These are phyloP conservation scores for Trypanosoma platydactyli DNA, from an alignment of 208 protist genomes.

Conservation along the genomic window DNA sequence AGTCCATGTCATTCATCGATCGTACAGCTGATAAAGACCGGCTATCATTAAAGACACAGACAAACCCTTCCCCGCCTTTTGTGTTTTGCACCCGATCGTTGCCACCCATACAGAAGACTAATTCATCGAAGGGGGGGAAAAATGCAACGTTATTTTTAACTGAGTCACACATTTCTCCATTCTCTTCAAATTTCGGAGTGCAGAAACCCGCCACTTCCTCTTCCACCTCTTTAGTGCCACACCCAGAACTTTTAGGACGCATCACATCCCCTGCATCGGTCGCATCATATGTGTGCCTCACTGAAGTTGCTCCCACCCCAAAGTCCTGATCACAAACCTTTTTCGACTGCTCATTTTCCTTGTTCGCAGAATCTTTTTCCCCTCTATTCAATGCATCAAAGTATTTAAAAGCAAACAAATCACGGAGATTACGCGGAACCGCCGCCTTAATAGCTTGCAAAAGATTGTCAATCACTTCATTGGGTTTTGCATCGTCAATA, in stretches of 20 bases:
- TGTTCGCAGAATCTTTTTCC: background rate
- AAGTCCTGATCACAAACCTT: too few relatives aligned
- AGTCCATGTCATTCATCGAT: background rate
- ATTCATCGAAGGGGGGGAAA: too few relatives aligned
- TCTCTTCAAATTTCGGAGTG: too few relatives aligned
- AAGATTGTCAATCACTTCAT: background rate
- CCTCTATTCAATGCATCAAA: background rate
- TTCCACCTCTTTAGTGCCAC: too few relatives aligned
- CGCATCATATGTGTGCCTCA: too few relatives aligned
- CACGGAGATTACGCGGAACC: background rate
- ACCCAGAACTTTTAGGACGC: too few relatives aligned
- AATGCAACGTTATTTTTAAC: background rate
- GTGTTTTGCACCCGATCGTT: background rate
- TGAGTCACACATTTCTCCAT: background rate
- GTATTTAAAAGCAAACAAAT: constrained; percentile 24
- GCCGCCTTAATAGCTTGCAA: constrained; percentile 12
- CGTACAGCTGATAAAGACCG: background rate
- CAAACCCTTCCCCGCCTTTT: background rate
- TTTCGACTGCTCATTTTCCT: background rate
- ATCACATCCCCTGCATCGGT: too few relatives aligned
- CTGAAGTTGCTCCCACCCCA: too few relatives aligned
- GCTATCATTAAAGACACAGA: background rate
- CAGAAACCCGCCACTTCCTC: too few relatives aligned
- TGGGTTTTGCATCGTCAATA: background rate
- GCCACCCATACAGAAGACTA: too few relatives aligned